Evolutionary conservation across 495 filamentous ascomycete genomes (phyloP).

Genomic region (Talaromyces proteolyticus): DNA sequence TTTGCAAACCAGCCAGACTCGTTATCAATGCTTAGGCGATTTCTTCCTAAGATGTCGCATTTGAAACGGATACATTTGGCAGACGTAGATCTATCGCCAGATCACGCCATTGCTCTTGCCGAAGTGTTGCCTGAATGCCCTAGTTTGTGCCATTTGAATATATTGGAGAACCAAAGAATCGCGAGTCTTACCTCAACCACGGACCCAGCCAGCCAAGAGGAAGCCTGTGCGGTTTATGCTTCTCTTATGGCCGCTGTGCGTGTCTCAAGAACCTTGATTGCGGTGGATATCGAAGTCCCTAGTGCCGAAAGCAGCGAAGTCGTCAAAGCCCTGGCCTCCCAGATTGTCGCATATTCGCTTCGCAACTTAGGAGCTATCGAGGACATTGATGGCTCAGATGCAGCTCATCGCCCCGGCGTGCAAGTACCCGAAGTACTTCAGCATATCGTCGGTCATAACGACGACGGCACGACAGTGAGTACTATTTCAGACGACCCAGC

Average conservation of each 20-base stretch:
- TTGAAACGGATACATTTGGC: conserved; percentile 83
- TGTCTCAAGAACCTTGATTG: conserved; percentile 76
- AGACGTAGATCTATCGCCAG: conserved; percentile 79
- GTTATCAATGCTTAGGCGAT: conserved; percentile 69
- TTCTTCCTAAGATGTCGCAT: conserved; percentile 72
- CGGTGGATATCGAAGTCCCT: conserved; percentile 88
- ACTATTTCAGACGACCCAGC: conserved; percentile 66
- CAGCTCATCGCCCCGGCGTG: conserved; percentile 31
- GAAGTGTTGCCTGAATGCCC: conserved; percentile 84
- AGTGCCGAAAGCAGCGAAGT: conserved; percentile 72
- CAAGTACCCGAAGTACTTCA: conserved; percentile 58
- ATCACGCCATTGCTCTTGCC: conserved; percentile 82
- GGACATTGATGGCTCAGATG: conserved; percentile 27
- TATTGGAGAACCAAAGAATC: conserved; percentile 77
- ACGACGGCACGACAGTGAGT: conserved; percentile 40
- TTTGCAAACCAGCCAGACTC: conserved; percentile 73
- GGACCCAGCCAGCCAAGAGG: conserved; percentile 71
- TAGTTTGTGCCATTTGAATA: conserved; percentile 79
- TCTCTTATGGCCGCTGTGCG: conserved; percentile 85
- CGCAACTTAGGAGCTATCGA: conserved; percentile 74
- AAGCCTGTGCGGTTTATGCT: conserved; percentile 89
- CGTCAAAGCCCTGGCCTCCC: conserved; percentile 86
- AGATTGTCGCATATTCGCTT: conserved; percentile 89
- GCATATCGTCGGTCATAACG: conserved; percentile 55
- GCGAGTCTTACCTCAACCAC: conserved; percentile 60